Conservation (phyloP, 177 flowering plant genomes). For the Vitis hybrid region DNA sequence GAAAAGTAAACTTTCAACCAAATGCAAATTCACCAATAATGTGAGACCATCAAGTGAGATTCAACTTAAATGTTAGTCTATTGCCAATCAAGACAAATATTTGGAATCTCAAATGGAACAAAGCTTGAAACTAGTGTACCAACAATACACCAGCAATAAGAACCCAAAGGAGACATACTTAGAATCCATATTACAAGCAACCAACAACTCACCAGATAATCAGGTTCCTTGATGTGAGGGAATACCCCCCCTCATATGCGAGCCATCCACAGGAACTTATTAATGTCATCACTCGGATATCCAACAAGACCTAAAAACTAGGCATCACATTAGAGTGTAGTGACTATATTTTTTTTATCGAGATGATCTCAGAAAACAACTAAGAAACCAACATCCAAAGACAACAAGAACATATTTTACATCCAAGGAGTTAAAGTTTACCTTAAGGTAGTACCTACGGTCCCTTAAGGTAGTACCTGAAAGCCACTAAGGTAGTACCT, state of each 20-base stretch:
- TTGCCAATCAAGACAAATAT: too few relatives aligned
- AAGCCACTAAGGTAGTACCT: too few relatives aligned
- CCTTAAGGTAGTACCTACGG: too few relatives aligned
- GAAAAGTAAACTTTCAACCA: too few relatives aligned
- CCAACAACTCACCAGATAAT: conserved; percentile 71
- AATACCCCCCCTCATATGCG: conserved; percentile 98
- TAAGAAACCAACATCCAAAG: conserved; percentile 81
- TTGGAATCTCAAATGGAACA: too few relatives aligned
- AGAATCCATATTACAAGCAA: not conserved
- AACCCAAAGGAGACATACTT: not conserved
- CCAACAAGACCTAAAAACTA: conserved; percentile 86
- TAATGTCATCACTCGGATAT: conserved; percentile 98
- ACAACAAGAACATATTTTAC: conserved; percentile 99
- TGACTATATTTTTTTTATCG: not conserved
- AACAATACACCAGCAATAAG: not conserved
- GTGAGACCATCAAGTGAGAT: too few relatives aligned
- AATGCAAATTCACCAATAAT: too few relatives aligned
- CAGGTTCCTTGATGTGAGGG: conserved; percentile 98
- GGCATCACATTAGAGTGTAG: conserved; percentile 14
- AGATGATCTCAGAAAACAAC: not conserved
- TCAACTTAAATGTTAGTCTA: too few relatives aligned
- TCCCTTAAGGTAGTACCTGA: too few relatives aligned
- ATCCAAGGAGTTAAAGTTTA: conserved; percentile 75
- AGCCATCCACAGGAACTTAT: conserved; percentile 99
- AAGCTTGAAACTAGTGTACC: not conserved